Evolutionary conservation across 768 basidiomycete species (phyloP).

Genomic region (Hypsizygus marmoreus): DNA sequence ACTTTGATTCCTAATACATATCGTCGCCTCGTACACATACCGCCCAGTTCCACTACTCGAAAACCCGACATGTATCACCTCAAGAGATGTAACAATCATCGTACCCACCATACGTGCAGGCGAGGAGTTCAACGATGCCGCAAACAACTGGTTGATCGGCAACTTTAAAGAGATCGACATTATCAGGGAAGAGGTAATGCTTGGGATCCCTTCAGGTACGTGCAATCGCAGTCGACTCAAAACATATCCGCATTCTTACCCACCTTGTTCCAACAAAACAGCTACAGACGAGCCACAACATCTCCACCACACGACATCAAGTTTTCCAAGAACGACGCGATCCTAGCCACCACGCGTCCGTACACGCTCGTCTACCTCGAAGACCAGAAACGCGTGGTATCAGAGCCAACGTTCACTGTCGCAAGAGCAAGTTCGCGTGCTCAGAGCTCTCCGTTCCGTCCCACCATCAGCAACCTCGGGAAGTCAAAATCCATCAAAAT

Average conservation of each 20-base stretch:
- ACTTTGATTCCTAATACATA: constrained; percentile 90
- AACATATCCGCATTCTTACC: constrained; percentile 82
- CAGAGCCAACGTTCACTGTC: constrained; percentile 89
- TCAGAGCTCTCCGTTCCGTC: constrained; percentile 92
- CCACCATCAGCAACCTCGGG: constrained; percentile 93
- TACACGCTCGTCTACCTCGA: constrained; percentile 91
- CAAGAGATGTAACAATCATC: constrained; percentile 94
- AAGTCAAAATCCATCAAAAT: constrained; percentile 89
- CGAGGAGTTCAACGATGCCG: constrained; percentile 93
- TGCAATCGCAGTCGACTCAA: constrained; percentile 83
- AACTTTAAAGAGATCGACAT: constrained; percentile 81
- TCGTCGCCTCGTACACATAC: constrained; percentile 78
- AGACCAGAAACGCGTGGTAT: constrained; percentile 93
- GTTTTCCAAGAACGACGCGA: constrained; percentile 94
- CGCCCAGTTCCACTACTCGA: constrained; percentile 87
- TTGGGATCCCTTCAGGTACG: constrained; percentile 87
- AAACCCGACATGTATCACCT: constrained; percentile 87
- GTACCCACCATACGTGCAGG: constrained; percentile 96
- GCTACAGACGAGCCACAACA: constrained; percentile 91
- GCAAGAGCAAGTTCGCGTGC: constrained; percentile 84
- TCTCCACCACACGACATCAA: constrained; percentile 93
- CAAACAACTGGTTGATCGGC: constrained; percentile 88
- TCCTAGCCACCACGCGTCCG: constrained; percentile 91
- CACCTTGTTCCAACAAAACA: constrained; percentile 96
- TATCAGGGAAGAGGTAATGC: constrained; percentile 86